phyloP scores from a whole-genome alignment of 2,329 filamentous ascomycete species.

The Beauveria rudraprayagi region DNA sequence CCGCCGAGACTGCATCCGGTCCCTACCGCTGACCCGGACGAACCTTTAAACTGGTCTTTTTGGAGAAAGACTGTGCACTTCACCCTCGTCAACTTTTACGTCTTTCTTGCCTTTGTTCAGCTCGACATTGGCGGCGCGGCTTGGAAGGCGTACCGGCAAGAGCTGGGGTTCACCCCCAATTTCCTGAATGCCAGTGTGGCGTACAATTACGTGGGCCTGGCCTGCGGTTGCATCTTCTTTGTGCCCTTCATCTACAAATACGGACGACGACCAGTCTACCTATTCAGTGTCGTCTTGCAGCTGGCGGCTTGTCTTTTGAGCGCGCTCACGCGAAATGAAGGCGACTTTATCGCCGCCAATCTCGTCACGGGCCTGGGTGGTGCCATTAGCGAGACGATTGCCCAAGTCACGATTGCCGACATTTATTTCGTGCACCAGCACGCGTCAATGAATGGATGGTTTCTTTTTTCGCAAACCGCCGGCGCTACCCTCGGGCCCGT shows the following conservation, averaged over 20 bases:
- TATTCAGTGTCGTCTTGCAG: conserved; percentile 16
- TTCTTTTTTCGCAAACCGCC: conserved; percentile 20
- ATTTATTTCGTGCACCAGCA: conserved; percentile 25
- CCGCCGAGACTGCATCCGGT: not conserved
- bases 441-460: conserved; percentile 22
- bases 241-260: conserved; percentile 28
- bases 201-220: conserved; percentile 23
- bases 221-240: conserved; percentile 26
- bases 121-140: conserved; percentile 27
- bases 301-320: conserved; percentile 15
- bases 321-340: conserved; percentile 12
- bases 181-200: conserved; percentile 22
- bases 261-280: conserved; percentile 25
- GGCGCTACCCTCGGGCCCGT: conserved; percentile 19
- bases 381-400: conserved; percentile 30
- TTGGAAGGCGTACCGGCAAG: conserved; percentile 12
- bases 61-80: conserved; percentile 25
- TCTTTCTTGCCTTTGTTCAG: conserved; percentile 59
- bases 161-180: conserved; percentile 19
- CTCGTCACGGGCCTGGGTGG: conserved; percentile 26
- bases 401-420: conserved; percentile 29
- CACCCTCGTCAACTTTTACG: conserved; percentile 50
- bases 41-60: not conserved
- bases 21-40: not conserved
- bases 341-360: conserved; percentile 15